Base-by-base conservation (phyloP, 2,329 filamentous ascomycete species). In the Sporothrix sp. region DNA sequence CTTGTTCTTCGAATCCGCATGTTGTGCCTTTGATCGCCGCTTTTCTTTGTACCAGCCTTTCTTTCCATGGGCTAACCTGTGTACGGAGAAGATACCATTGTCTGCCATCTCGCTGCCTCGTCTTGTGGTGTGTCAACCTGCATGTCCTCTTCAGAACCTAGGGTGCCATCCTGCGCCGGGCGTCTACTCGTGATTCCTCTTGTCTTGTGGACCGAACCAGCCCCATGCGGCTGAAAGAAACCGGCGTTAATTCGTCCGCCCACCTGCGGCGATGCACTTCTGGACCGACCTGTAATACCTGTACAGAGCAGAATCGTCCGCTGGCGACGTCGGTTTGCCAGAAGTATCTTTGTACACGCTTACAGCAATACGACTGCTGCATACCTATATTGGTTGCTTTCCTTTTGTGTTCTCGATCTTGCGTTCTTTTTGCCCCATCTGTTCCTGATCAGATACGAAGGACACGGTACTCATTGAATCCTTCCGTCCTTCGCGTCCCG, bases 131-230 rank as follows among this genome's bases (percentile, higher is more conserved):
- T 45, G 23, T n/a, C 33, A 44, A 27, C 39, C 35, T 46, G 49
- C 42, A 30, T 23, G 42, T 43, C 30, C 38, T 42, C n/a, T 13
- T 30, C 16, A 11, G n/a, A 40, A 45, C 25, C 42, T 47, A 43
- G 43, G 40, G 50, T 43, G 44, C 43, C 37, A 47, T 48, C 49
- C 49, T 44, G 42, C 43, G 51, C 51, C 51, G 45, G 42, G 51
- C 51, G 51, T 52, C 45, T 52, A 52, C n/a, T n/a, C n/a, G n/a
- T n/a, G n/a, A 48, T 52, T 52, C 39, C 45, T 33, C 38, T 44
- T 52, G 30, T 44, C 38, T 33, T 44, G 51, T 52, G 51, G 51
- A 48, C 37, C 39, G 21, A 39, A 25, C 25, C 21, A 45, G 23
- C 25, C 23, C 32, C 35, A 33, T 37, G 48, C 33, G 50, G 35